A percentile compares a stretch with the other conserved stretches of the same genome.
These are phyloP conservation scores for Ochetophila trinervis DNA, from an alignment of 306 rosid species.

Conservation along the genomic window DNA sequence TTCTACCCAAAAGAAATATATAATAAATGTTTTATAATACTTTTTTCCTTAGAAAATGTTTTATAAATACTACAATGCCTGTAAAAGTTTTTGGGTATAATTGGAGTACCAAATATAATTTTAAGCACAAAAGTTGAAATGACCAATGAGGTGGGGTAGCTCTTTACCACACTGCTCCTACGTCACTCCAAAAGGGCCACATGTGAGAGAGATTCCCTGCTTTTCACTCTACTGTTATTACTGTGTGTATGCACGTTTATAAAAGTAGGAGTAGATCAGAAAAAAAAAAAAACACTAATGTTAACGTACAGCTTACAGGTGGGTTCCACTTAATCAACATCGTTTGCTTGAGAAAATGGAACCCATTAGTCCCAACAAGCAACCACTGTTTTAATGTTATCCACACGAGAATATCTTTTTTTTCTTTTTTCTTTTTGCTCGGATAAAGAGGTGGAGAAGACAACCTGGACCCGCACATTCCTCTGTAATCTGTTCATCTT, in stretches of 20 bases:
- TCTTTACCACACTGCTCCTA: conserved; percentile 5
- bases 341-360: conserved; percentile 20
- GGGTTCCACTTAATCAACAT: conserved; percentile 26
- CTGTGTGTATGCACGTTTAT: not conserved
- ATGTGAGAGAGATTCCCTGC: conserved; percentile 14
- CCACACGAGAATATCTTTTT: conserved; percentile 40
- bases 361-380: conserved; percentile 31
- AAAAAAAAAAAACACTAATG: too few species aligned
- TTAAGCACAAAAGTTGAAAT: too few species aligned
- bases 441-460: conserved; percentile 44
- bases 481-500: conserved; percentile 50
- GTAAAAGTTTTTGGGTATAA: too few species aligned
- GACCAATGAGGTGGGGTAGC: conserved; percentile 3
- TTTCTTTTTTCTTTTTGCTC: not conserved
- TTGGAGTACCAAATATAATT: too few species aligned
- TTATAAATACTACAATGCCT: too few species aligned
- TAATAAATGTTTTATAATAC: too few species aligned
- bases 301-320: conserved; percentile 9
- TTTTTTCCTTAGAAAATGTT: too few species aligned
- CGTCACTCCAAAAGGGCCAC: conserved; percentile 14
- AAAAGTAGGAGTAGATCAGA: not conserved
- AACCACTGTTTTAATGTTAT: conserved; percentile 38
- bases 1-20: too few species aligned
- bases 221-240: conserved; percentile 7
- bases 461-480: conserved; percentile 83